Evolutionary conservation across 139 green algal species (phyloP).

Genomic region (Pseudopediastrum boryanum): DNA sequence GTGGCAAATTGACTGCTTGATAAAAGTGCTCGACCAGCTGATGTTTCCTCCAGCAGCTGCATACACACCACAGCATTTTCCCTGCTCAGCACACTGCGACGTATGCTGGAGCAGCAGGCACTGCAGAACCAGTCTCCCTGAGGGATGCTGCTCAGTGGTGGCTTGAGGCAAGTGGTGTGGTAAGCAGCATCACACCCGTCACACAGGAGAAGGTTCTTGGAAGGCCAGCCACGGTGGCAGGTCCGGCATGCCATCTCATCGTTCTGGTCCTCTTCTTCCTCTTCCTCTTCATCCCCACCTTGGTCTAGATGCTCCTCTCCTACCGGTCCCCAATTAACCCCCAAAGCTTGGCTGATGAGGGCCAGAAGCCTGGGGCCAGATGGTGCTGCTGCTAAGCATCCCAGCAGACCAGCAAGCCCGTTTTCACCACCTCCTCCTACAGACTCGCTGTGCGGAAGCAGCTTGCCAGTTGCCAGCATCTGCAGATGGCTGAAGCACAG

Average conservation of each 20-base stretch:
- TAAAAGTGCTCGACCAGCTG: too few relatives aligned
- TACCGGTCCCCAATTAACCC: background rate
- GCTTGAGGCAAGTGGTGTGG: constrained; percentile 54
- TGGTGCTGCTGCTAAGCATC: constrained; percentile 31
- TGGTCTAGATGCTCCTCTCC: too few relatives aligned
- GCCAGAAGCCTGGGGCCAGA: constrained; percentile 45
- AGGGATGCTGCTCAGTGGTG: constrained; percentile 33
- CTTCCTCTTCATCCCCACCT: constrained; percentile 1
- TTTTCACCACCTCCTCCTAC: background rate
- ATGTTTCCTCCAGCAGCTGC: constrained; percentile 38
- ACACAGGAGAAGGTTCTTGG: constrained; percentile 58
- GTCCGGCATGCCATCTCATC: constrained; percentile 28
- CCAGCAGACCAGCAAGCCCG: constrained; percentile 3
- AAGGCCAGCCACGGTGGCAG: constrained; percentile 37
- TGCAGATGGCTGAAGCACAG: constrained; percentile 37
- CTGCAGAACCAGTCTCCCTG: constrained; percentile 40
- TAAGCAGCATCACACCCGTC: constrained; percentile 58
- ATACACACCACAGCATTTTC: constrained; percentile 14
- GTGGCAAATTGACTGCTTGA: too few relatives aligned
- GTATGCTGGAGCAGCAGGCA: constrained; percentile 19
- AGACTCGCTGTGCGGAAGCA: background rate
- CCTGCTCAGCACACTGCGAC: background rate
- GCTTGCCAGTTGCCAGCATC: constrained; percentile 29
- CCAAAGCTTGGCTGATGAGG: too few relatives aligned
- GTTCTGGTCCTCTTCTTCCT: background rate